Evolutionary conservation across 148 eudicot genomes (phyloP).

Genomic region (Hydrangea macrophylla): DNA sequence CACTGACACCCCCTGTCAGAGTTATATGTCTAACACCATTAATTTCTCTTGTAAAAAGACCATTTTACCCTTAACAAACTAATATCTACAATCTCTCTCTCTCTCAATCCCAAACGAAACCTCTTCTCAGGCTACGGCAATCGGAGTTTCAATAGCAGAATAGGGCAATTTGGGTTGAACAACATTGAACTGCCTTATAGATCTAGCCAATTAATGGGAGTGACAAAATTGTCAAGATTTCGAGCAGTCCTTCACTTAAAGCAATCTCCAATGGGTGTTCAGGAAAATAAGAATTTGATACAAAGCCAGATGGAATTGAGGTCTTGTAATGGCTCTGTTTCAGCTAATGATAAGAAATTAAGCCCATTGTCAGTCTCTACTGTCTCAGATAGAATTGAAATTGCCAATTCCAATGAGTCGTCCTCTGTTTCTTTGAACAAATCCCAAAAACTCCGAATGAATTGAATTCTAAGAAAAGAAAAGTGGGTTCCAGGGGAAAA

Average conservation of each 20-base stretch:
- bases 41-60: no score
- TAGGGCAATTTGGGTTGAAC: constrained; percentile 25
- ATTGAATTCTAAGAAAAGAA: constrained; percentile 56
- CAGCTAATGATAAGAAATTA: constrained; percentile 15
- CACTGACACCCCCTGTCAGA: no score
- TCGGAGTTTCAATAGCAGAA: constrained; percentile 71
- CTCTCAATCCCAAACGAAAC: no score
- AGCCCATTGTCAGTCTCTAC: constrained; percentile 11
- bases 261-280: constrained; percentile 30
- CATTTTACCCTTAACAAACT: no score
- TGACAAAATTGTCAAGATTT: constrained; percentile 50
- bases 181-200: constrained; percentile 25
- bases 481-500: constrained; percentile 51
- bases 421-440: constrained; percentile 61
- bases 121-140: constrained; percentile 87
- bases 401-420: constrained; percentile 41
- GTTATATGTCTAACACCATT: no score
- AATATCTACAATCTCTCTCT: no score
- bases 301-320: constrained; percentile 20
- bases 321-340: constrained; percentile 4
- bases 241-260: constrained; percentile 55
- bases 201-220: constrained; percentile 21
- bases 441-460: constrained; percentile 31
- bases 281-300: constrained; percentile 26
- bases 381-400: constrained; percentile 22